Evolutionary conservation across 192 early-diverging fungal genomes (phyloP).

Genomic region (Backusella liffmaniae): DNA sequence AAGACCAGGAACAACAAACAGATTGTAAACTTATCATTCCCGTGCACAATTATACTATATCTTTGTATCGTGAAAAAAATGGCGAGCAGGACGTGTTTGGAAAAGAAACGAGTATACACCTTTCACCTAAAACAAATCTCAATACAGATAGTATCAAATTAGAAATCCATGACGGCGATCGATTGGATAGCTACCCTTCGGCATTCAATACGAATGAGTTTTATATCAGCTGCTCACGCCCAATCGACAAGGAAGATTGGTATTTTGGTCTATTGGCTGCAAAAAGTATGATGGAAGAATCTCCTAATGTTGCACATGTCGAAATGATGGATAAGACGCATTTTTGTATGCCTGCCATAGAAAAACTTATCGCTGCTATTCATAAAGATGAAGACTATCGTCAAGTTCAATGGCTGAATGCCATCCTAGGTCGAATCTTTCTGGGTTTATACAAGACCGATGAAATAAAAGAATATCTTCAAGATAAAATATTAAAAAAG

Average conservation of each 20-base stretch:
- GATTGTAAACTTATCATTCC: constrained; percentile 56
- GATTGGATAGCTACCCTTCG: constrained; percentile 36
- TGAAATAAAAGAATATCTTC: background rate
- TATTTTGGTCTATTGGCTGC: constrained; percentile 70
- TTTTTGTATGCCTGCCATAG: constrained; percentile 42
- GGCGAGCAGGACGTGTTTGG: constrained; percentile 70
- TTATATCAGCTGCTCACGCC: constrained; percentile 61
- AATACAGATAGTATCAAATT: background rate
- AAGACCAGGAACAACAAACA: background rate
- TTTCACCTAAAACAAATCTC: constrained; percentile 15
- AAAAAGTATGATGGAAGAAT: constrained; percentile 62
- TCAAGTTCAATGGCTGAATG: constrained; percentile 77
- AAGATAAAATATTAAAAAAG: constrained; percentile 57
- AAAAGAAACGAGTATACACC: constrained; percentile 64
- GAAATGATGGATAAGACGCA: constrained; percentile 35
- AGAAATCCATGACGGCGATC: constrained; percentile 40
- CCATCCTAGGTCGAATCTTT: constrained; percentile 77
- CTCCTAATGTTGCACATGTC: constrained; percentile 24
- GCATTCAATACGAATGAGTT: constrained; percentile 47
- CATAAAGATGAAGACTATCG: constrained; percentile 49
- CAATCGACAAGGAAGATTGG: constrained; percentile 90
- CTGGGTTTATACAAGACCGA: constrained; percentile 67
- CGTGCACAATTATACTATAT: constrained; percentile 68
- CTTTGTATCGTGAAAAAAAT: constrained; percentile 75
- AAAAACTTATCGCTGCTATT: constrained; percentile 43